Evolutionary conservation across 2,329 filamentous ascomycete species (phyloP), one percentile per base, ranked within the genome.

Genomic region (Colletotrichum incanum): DNA sequence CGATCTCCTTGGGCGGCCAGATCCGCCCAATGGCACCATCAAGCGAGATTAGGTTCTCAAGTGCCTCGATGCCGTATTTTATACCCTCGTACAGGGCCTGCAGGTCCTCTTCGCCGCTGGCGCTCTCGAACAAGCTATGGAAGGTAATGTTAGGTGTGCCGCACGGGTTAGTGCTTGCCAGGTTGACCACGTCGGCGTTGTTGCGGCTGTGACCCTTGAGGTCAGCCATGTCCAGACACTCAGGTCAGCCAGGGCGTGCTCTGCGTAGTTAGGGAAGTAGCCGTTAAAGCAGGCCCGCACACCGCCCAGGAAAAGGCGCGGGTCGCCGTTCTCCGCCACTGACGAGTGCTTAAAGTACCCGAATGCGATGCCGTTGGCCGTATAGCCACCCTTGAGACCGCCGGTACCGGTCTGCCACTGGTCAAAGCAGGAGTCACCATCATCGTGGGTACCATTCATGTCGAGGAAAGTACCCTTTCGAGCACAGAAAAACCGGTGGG

Each of bases 131-230:
- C 8, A 67, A 26, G 76, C 86, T 89, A 76, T 88, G 88, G 82
- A 91, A 91, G 77, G 86, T 85, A 77, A 92, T 91, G 34, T 87
- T 80, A 0, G 92, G 92, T 18, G 87, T 86, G 67, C 93, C 91
- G 1, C 86, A 86, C 0, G 91, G 91, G 76, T 93, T 86, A 0
- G 86, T 82, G 0, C 90, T 92, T 26, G 83, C 84, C 3, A 94
- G 84, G 3, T 82, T 87, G n/a, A 94, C 91, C 0, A 85, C 89
- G 20, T 92, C 92, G 5, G 86, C 85, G 61, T 86, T 85, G 52
- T 93, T 93, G 11, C 83, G 80, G 37, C 81, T 82, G 68, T 85
- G 84, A 0, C 86, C 85, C 78, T 91, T 91, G 58, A 91, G 83
- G 3, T 85, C 11, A 80, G 77, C 79, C 79, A 83, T 2, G 80